Percentiles rank a stretch among this genome's conserved stretches.
These are phyloP conservation scores for Tillandsia fasciculata DNA, from an alignment of 176 grass and related monocot genomes.

Conservation along the genomic window DNA sequence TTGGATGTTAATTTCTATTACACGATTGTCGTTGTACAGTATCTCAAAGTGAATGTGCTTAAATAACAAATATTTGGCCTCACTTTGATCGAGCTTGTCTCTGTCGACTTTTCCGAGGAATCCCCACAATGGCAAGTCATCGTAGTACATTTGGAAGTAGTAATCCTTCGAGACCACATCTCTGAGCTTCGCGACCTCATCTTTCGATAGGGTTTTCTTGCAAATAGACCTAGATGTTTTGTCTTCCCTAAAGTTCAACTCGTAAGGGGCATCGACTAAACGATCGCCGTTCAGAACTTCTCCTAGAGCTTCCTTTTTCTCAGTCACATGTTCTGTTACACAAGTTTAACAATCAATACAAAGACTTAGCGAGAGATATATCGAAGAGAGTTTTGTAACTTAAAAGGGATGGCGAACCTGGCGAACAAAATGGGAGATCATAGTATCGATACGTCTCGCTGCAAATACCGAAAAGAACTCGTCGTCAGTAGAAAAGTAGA, in stretches of 20 bases:
- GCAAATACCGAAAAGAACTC: conserved; percentile 27
- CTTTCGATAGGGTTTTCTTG: conserved; percentile 51
- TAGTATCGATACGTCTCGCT: conserved; percentile 95
- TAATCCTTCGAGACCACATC: conserved; percentile 81
- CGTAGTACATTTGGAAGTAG: conserved; percentile 98
- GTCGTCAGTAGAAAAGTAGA: not conserved
- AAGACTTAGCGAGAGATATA: not conserved
- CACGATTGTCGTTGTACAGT: conserved; percentile 59
- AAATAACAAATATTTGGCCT: conserved; percentile 47
- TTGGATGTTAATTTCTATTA: conserved; percentile 76
- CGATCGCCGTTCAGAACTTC: conserved; percentile 91
- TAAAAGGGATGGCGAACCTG: conserved; percentile 41
- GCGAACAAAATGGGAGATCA: conserved; percentile 80
- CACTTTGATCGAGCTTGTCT: conserved; percentile 34
- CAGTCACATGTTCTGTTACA: conserved; percentile 68
- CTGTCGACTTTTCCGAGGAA: conserved; percentile 83
- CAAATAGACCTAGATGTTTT: conserved; percentile 50
- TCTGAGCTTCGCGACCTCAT: conserved; percentile 55
- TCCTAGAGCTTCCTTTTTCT: conserved; percentile 82
- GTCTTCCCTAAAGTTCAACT: conserved; percentile 71
- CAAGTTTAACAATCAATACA: conserved; percentile 18
- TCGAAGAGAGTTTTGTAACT: not conserved
- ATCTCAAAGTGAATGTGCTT: conserved; percentile 96
- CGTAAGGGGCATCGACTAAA: conserved; percentile 85
- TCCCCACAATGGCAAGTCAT: conserved; percentile 91